These are phyloP conservation scores for Cladosporium sp. DNA, from an alignment of 2,329 filamentous ascomycete species.

Conservation along the genomic window DNA sequence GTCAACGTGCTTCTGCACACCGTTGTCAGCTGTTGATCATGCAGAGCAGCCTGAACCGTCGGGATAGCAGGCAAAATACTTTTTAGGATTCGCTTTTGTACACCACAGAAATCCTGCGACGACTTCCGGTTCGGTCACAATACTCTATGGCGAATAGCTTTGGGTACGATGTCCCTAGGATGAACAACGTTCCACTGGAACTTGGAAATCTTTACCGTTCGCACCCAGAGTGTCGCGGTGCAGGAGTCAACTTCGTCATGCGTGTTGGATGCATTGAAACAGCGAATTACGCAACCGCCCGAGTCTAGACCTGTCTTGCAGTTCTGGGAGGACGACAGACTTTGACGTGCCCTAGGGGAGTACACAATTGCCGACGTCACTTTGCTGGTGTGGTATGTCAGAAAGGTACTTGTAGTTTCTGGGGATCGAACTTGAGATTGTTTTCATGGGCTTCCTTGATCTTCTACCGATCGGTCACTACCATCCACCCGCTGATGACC, in stretches of 20 bases:
- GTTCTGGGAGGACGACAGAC: neutral
- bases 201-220: neutral
- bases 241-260: neutral
- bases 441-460: neutral
- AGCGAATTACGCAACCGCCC: neutral
- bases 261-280: neutral
- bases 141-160: neutral
- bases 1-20: neutral
- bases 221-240: neutral
- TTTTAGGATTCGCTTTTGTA: neutral
- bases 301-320: neutral
- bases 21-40: neutral
- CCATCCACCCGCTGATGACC: neutral
- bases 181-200: neutral
- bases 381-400: neutral
- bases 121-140: neutral
- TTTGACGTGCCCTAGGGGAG: neutral
- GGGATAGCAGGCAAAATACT: neutral
- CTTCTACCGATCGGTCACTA: neutral
- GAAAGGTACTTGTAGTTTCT: neutral
- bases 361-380: neutral
- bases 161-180: neutral
- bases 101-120: neutral
- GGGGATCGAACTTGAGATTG: neutral
- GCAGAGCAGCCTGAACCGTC: neutral